Evolutionary conservation across 2,329 filamentous ascomycete genomes (phyloP).

Genomic region (Paracoccidioides brasiliensis): DNA sequence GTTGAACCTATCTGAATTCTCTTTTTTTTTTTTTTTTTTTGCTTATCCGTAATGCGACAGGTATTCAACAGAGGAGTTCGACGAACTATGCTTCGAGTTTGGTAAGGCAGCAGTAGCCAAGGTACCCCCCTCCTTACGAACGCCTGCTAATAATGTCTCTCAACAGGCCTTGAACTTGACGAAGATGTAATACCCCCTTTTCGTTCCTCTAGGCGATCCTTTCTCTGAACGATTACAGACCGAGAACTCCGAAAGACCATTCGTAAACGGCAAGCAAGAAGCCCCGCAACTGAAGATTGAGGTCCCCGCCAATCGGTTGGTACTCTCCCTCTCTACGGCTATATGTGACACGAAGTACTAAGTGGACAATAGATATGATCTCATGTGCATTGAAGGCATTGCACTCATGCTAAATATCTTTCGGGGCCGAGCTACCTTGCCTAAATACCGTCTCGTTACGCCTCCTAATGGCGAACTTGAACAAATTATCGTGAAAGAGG

Average conservation of each 20-base stretch:
- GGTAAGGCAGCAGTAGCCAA: slow-evolving; percentile 33
- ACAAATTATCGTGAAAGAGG: slow-evolving; percentile 64
- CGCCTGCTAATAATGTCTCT: slow-evolving; percentile 11
- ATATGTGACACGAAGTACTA: slow-evolving; percentile 11
- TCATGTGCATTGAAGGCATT: slow-evolving; percentile 96
- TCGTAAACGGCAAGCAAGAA: slow-evolving; percentile 68
- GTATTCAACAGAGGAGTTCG: slow-evolving; percentile 87
- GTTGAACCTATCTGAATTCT: slow-evolving; percentile 8
- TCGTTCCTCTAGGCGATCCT: slow-evolving; percentile 13
- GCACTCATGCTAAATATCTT: slow-evolving; percentile 94
- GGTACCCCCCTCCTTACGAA: slow-evolving; percentile 4
- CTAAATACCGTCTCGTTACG: slow-evolving; percentile 64
- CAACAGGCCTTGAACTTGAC: slow-evolving; percentile 71
- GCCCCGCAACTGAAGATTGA: slow-evolving; percentile 93
- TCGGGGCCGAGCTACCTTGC: slow-evolving; percentile 58
- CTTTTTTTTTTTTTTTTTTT: neutral
- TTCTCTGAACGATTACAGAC: slow-evolving; percentile 37
- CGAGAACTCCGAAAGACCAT: slow-evolving; percentile 57
- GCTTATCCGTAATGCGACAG: slow-evolving; percentile 29
- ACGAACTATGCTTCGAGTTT: slow-evolving; percentile 96
- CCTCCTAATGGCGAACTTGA: slow-evolving; percentile 62
- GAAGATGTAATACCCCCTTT: slow-evolving; percentile 51
- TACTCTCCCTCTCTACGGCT: slow-evolving; percentile 1
- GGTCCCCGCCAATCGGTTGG: slow-evolving; percentile 85
- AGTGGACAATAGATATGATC: slow-evolving; percentile 49